Conservation (phyloP, 352 stramenopile species). For the Pythium chondricola region DNA sequence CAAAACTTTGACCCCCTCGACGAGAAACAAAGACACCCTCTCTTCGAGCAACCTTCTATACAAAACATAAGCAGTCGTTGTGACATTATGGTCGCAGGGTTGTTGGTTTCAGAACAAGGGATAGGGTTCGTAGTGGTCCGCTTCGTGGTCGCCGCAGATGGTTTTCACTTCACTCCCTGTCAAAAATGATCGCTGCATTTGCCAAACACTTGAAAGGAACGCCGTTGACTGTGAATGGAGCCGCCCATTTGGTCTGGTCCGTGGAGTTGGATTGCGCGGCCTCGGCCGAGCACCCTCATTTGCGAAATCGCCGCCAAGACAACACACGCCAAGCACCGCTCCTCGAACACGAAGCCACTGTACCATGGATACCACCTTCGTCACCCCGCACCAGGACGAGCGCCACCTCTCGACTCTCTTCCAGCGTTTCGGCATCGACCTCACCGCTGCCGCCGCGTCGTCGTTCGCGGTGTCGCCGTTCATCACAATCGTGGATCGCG, state of each 20-base stretch:
- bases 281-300: constrained; percentile 10
- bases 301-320: constrained; percentile 15
- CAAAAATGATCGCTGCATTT: constrained; percentile 18
- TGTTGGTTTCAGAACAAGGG: too few species aligned
- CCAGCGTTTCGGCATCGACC: constrained; percentile 21
- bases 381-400: constrained; percentile 9
- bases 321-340: constrained; percentile 4
- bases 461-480: constrained; percentile 41
- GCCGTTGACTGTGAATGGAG: too few species aligned
- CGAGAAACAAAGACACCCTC: too few species aligned
- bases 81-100: too few species aligned
- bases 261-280: background rate
- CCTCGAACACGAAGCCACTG: background rate
- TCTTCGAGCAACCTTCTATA: too few species aligned
- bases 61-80: too few species aligned
- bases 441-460: constrained; percentile 19
- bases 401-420: constrained; percentile 4
- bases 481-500: constrained; percentile 44
- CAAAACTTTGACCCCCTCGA: too few species aligned
- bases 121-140: constrained; percentile 11
- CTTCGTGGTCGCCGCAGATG: background rate
- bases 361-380: constrained; percentile 15
- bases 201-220: too few species aligned
- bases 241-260: constrained; percentile 1
- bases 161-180: constrained; percentile 15